A percentile compares a stretch with the other conserved stretches of the same genome.
phyloP scores from a whole-genome alignment of 495 filamentous ascomycete species.

The Neurospora sublineolata region DNA sequence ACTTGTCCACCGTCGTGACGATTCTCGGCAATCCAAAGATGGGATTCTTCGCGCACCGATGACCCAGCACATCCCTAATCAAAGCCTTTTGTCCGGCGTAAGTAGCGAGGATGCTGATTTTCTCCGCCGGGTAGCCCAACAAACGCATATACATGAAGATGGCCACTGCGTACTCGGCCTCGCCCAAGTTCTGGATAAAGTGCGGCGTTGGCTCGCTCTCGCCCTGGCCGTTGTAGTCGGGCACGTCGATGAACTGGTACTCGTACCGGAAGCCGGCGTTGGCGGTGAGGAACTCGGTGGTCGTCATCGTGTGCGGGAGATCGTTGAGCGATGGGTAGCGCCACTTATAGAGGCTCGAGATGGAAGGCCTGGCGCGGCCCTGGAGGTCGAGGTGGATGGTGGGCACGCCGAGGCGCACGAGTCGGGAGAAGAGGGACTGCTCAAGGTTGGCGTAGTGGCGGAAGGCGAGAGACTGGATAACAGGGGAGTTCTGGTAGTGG shows the following conservation, averaged over 20 bases:
- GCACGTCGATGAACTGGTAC: constrained; percentile 94
- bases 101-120: constrained; percentile 82
- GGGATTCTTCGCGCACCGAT: constrained; percentile 69
- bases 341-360: constrained; percentile 89
- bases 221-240: constrained; percentile 83
- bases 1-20: constrained; percentile 94
- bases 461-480: constrained; percentile 94
- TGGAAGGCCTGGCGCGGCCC: constrained; percentile 74
- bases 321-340: constrained; percentile 74
- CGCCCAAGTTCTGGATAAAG: constrained; percentile 93
- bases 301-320: constrained; percentile 57
- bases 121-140: constrained; percentile 84
- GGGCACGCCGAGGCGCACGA: constrained; percentile 83
- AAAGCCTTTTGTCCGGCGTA: constrained; percentile 92
- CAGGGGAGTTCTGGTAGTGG: constrained; percentile 91
- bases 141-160: constrained; percentile 96
- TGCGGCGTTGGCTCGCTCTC: constrained; percentile 89
- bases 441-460: constrained; percentile 91
- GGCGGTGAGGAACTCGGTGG: constrained; percentile 62
- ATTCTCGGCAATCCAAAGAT: constrained; percentile 86
- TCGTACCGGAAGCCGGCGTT: constrained; percentile 91
- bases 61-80: constrained; percentile 78
- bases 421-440: constrained; percentile 83
- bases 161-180: constrained; percentile 93
- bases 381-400: constrained; percentile 84